Evolutionary conservation across 352 stramenopile species (phyloP), one percentile per base, ranked within the genome.

Genomic region (Phytopythium aichiense): DNA sequence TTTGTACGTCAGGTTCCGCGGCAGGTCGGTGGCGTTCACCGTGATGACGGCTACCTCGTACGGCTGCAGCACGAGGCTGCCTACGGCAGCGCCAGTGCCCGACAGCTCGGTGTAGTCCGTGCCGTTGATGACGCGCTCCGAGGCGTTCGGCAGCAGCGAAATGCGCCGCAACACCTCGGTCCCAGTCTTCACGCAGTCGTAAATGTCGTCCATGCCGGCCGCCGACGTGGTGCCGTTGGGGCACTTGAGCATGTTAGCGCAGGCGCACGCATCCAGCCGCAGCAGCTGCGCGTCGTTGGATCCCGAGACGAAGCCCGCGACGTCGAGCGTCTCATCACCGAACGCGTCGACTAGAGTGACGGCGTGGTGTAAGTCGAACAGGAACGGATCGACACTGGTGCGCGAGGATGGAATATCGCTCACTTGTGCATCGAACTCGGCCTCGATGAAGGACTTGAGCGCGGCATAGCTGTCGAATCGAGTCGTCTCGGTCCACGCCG

Each of bases 1-100:
- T 31, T 89, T 89, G 77, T 99, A 99, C 4, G 96, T 99, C 58
- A 99, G 79, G 66, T 99, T 99, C 18, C 76, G 82, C 16, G 78
- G 73, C 13, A 99, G 63, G 7, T 74, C 66, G 7, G 83, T 96
- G 38, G 97, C 87, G 76, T 99, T 96, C 35, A 99, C 83, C 7
- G 95, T 98, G 11, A 99, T 64, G 7, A 93, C 80, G 0, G 87
- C 88, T 60, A 98, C 90, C 45, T 99, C 93, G 30, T 88, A 92
- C 20, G 92, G 84, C 33, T 97, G 60, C 7, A 98, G 67, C 1
- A 81, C 23, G 25, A 99, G 67, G 30, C 67, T 79, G 1, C 84
- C 82, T 30, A 93, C 74, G 11, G 81, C 75, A 11, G 61, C 43
- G 4, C 76, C 69, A 20, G 73, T 65, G 1, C 88, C 85, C 1